Evolutionary conservation across 2,329 filamentous ascomycete species (phyloP).

Genomic region (Epichloe coenophiala): DNA sequence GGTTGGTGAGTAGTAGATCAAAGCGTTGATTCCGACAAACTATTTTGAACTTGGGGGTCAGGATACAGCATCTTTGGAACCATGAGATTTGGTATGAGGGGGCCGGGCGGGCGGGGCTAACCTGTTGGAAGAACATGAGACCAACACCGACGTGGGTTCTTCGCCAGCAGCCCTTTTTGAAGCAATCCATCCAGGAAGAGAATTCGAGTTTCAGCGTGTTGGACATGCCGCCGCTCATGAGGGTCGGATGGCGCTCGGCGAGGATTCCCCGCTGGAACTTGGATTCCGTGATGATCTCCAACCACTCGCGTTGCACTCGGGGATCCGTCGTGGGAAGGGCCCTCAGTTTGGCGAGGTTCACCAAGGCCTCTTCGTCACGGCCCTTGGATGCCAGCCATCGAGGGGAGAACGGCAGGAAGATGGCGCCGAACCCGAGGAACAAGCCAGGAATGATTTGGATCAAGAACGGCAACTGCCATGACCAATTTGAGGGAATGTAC

Average conservation of each 20-base stretch:
- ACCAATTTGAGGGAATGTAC: slow-evolving; percentile 13
- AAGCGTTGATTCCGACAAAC: slow-evolving; percentile 23
- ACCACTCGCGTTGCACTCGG: slow-evolving; percentile 12
- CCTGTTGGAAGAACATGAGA: slow-evolving; percentile 46
- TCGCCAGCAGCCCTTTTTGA: slow-evolving; percentile 34
- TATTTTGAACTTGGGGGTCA: background rate
- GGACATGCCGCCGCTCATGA: slow-evolving; percentile 20
- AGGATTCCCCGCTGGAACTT: slow-evolving; percentile 16
- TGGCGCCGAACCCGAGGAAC: slow-evolving; percentile 12
- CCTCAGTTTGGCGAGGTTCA: slow-evolving; percentile 12
- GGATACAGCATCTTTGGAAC: background rate
- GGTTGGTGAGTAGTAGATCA: slow-evolving; percentile 44
- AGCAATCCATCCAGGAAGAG: slow-evolving; percentile 34
- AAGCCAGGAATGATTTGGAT: slow-evolving; percentile 16
- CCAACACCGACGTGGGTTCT: slow-evolving; percentile 31
- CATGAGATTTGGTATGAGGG: too few species aligned
- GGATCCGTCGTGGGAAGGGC: slow-evolving; percentile 10
- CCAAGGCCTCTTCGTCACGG: slow-evolving; percentile 13
- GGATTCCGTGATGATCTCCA: slow-evolving; percentile 14
- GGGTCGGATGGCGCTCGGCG: slow-evolving; percentile 18
- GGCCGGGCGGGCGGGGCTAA: slow-evolving; percentile 13
- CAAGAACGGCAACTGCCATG: slow-evolving; percentile 18
- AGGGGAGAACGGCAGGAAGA: slow-evolving; percentile 15
- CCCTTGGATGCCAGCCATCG: slow-evolving; percentile 15
- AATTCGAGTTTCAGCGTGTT: slow-evolving; percentile 32